These are phyloP conservation scores for Solanum bukasovii DNA, from an alignment of 257 asterid genomes.

Conservation along the genomic window DNA sequence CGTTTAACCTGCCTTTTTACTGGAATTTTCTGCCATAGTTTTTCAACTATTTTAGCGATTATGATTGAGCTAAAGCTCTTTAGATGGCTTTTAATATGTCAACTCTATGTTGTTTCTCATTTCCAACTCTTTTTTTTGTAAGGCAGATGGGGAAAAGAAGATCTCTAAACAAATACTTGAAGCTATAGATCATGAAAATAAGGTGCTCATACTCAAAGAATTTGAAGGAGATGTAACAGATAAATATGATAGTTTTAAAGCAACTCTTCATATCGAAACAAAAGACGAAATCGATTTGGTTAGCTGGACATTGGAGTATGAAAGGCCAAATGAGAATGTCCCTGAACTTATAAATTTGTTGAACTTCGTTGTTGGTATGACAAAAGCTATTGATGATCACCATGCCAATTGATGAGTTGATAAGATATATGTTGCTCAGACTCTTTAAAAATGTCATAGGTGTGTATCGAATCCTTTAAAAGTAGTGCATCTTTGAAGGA, in stretches of 20 bases:
- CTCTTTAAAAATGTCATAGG: too few relatives aligned
- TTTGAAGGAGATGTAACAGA: not conserved
- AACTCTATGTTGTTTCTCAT: too few relatives aligned
- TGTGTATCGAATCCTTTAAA: too few relatives aligned
- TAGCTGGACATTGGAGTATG: not conserved
- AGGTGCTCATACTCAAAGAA: not conserved
- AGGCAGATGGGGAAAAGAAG: not conserved
- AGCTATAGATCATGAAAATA: not conserved
- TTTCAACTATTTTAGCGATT: not conserved
- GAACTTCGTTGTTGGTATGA: not conserved
- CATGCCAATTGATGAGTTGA: not conserved
- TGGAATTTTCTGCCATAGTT: too few relatives aligned
- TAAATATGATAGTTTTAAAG: not conserved
- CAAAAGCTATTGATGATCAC: not conserved
- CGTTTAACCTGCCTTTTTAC: too few relatives aligned
- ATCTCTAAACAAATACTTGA: not conserved
- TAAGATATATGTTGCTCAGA: too few relatives aligned
- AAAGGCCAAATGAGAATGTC: not conserved
- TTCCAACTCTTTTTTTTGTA: not conserved
- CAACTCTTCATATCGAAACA: not conserved
- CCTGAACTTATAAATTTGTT: not conserved
- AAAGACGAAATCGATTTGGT: not conserved
- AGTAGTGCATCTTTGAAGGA: too few relatives aligned
- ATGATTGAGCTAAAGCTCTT: not conserved
- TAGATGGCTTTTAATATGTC: not conserved